Evolutionary conservation across 2,329 filamentous ascomycete genomes (phyloP).

Genomic region (Drechmeria coniospora): DNA sequence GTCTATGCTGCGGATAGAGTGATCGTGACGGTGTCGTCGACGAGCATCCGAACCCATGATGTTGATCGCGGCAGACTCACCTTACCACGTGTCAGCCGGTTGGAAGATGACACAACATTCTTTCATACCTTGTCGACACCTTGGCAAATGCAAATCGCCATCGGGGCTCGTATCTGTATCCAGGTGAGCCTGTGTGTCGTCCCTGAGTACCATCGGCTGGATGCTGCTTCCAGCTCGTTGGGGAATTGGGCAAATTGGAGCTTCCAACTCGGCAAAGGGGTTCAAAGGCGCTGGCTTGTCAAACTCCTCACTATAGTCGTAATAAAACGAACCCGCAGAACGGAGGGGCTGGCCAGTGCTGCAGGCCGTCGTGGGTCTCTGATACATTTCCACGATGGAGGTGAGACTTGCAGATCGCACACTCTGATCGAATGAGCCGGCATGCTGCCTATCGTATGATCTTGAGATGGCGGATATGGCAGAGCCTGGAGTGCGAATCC

Average conservation of each 20-base stretch:
- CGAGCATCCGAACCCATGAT: not conserved
- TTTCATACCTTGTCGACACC: not conserved
- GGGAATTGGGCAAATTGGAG: constrained; percentile 17
- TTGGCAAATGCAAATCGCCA: not conserved
- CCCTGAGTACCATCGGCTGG: constrained; percentile 13
- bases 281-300: constrained; percentile 15
- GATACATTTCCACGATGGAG: constrained; percentile 34
- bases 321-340: constrained; percentile 26
- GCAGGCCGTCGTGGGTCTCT: constrained; percentile 11
- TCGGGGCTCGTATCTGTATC: not conserved
- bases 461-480: constrained; percentile 12
- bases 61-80: not conserved
- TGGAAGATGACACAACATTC: too few relatives aligned
- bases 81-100: constrained; percentile 1
- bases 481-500: constrained; percentile 21
- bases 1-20: not conserved
- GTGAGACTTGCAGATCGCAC: constrained; percentile 31
- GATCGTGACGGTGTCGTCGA: not conserved
- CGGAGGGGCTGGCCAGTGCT: constrained; percentile 13
- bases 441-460: constrained; percentile 17
- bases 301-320: constrained; percentile 38
- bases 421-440: constrained; percentile 20
- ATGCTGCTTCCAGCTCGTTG: constrained; percentile 9
- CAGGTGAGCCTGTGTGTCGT: constrained; percentile 6
- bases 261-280: constrained; percentile 4